phyloP scores from a whole-genome alignment of 768 basidiomycete genomes.

The Lanmaoa rubissima region DNA sequence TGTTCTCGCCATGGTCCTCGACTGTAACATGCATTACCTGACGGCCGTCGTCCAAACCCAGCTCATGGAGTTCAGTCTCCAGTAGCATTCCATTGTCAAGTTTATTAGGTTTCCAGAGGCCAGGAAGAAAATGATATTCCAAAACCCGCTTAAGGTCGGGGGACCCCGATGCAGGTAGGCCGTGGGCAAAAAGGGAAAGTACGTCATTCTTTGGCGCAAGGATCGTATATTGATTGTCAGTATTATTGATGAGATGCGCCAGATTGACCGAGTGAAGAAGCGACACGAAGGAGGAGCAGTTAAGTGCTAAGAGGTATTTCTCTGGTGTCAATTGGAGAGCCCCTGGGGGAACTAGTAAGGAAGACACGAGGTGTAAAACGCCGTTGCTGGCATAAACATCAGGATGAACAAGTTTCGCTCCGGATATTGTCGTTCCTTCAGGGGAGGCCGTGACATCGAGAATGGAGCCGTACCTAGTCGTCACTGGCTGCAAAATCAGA shows the following conservation, averaged over 20 bases:
- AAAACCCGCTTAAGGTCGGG: slow-evolving; percentile 70
- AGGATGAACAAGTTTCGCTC: slow-evolving; percentile 60
- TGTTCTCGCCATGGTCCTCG: slow-evolving; percentile 56
- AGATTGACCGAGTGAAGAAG: slow-evolving; percentile 84
- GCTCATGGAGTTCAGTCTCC: slow-evolving; percentile 73
- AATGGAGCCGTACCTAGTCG: slow-evolving; percentile 62
- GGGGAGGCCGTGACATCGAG: slow-evolving; percentile 58
- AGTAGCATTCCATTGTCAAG: slow-evolving; percentile 73
- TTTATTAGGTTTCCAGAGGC: slow-evolving; percentile 67
- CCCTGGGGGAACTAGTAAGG: slow-evolving; percentile 74
- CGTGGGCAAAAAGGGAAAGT: slow-evolving; percentile 52
- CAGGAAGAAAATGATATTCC: slow-evolving; percentile 90
- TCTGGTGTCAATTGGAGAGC: slow-evolving; percentile 85
- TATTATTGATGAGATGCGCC: slow-evolving; percentile 64
- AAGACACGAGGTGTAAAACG: slow-evolving; percentile 86
- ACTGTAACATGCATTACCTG: slow-evolving; percentile 61
- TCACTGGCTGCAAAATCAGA: slow-evolving; percentile 48
- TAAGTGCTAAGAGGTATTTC: slow-evolving; percentile 89
- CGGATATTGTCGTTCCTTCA: slow-evolving; percentile 54
- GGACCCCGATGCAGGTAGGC: slow-evolving; percentile 61
- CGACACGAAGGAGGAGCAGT: slow-evolving; percentile 88
- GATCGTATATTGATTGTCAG: slow-evolving; percentile 74
- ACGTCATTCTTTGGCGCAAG: slow-evolving; percentile 91
- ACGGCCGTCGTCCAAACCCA: slow-evolving; percentile 61
- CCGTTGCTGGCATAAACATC: slow-evolving; percentile 95